A percentile compares a stretch with the other conserved stretches of the same genome.
Conservation (phyloP, 345 rosid species). For the Physaria fendleri region DNA sequence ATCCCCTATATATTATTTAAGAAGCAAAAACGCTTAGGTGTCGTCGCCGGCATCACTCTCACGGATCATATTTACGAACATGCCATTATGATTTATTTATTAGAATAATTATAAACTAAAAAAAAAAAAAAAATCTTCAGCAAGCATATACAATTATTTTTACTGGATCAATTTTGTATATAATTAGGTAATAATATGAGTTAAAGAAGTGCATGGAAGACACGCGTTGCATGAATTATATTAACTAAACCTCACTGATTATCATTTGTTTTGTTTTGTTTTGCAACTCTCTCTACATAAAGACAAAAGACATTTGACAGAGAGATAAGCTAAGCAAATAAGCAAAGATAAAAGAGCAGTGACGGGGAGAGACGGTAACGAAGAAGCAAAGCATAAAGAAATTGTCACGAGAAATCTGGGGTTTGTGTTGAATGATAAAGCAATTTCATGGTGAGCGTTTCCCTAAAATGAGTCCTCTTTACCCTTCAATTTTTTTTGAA, state of each 20-base stretch:
- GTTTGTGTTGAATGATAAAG: constrained; percentile 15
- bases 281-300: constrained; percentile 11
- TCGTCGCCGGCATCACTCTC: too few species aligned
- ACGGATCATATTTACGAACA: too few species aligned
- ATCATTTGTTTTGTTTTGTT: not conserved
- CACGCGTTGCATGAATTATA: constrained; percentile 25
- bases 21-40: too few species aligned
- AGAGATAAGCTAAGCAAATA: constrained; percentile 6
- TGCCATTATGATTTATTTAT: too few species aligned
- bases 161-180: not conserved
- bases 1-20: too few species aligned
- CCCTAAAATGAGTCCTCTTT: not conserved
- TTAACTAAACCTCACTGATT: not conserved
- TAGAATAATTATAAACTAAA: too few species aligned
- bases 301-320: constrained; percentile 20
- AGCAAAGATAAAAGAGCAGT: constrained; percentile 16
- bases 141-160: too few species aligned
- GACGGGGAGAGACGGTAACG: constrained; percentile 30
- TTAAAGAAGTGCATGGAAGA: constrained; percentile 22
- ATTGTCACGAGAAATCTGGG: constrained; percentile 37
- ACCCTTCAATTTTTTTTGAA: not conserved
- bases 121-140: too few species aligned
- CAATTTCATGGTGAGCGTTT: constrained; percentile 4
- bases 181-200: not conserved
- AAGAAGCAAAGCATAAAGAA: constrained; percentile 1